Percentiles rank a stretch among this genome's conserved stretches.
These are phyloP conservation scores for Letharia lupina DNA, from an alignment of 495 filamentous ascomycete genomes.

Conservation along the genomic window DNA sequence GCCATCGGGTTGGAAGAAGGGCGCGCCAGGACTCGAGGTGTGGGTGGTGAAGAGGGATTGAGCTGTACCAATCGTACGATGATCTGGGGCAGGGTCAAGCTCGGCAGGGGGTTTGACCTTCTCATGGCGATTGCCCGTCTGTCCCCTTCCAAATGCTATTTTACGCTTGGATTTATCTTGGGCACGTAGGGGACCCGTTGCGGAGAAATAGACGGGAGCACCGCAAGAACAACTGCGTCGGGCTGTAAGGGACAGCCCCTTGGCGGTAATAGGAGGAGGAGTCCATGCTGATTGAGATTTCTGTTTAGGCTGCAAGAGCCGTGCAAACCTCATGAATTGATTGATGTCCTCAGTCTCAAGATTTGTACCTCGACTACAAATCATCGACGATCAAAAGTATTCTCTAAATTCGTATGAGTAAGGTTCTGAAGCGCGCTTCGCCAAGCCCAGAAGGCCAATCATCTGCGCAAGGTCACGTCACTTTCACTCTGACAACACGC, in stretches of 20 bases:
- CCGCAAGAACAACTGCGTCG: conserved; percentile 2
- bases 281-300: background rate
- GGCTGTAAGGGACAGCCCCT: background rate
- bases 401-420: background rate
- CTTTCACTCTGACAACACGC: background rate
- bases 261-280: background rate
- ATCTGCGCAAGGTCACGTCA: background rate
- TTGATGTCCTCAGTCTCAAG: background rate
- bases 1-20: conserved; percentile 80
- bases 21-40: conserved; percentile 75
- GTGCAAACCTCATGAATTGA: conserved; percentile 14
- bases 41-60: conserved; percentile 77
- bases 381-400: background rate
- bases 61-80: conserved; percentile 59
- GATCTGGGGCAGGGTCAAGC: conserved; percentile 40
- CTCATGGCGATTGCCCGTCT: background rate
- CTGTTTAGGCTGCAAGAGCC: conserved; percentile 13
- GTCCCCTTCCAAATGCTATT: too few species aligned
- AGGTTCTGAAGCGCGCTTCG: conserved; percentile 8
- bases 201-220: conserved; percentile 1
- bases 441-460: conserved; percentile 3
- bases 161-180: background rate
- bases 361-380: background rate
- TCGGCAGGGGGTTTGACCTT: background rate
- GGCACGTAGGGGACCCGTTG: background rate